Base-by-base conservation (phyloP, 345 rosid genomes). In the Syzygium aromaticum region DNA sequence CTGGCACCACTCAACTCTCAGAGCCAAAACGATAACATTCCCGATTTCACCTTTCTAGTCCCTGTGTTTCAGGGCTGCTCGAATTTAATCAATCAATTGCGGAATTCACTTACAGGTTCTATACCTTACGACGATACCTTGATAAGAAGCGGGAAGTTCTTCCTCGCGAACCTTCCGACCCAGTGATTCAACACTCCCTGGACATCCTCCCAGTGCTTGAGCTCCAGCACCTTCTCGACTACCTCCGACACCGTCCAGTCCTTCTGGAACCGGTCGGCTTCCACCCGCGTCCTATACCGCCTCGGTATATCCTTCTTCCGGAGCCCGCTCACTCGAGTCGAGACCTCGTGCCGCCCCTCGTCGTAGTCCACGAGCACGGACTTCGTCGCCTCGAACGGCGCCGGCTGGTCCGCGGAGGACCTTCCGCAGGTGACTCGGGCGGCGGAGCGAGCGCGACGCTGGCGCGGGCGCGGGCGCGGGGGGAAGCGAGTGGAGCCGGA, bases 241-340 rank as follows among this genome's bases (percentile, higher is more conserved):
- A 97, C 95, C 84, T 95, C 94, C 40, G 98, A 94, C n/a, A 97
- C 90, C 38, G 89, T 89, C 98, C 97, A 97, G 92, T 97, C 98
- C 92, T 91, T 94, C 92, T 97, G 98, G 92, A 96, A 95, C 88
- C 97, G 92, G 88, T 97, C 94, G 51, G 91, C 92, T 83, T 90
- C 90, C 5, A 94, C 96, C 6, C 92, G 90, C 38, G 95, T 51
- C 53, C 96, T 94, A 89, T 95, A 89, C 16, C 95, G 95, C 88
- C 90, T 92, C 11, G 95, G 93, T 3, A 96, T 91, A 77, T 97
- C 94, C 52, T 91, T 87, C 92, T 95, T 95, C 73, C 94, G 86
- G 88, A 94, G 86, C 61, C 99, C 99, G 86, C 89, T 88, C 54
- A 96, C 89, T 6, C 91, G 94, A 86, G 95, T 92, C 52, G 92